phyloP scores from a whole-genome alignment of 345 rosid species.

The Citrus sp. region DNA sequence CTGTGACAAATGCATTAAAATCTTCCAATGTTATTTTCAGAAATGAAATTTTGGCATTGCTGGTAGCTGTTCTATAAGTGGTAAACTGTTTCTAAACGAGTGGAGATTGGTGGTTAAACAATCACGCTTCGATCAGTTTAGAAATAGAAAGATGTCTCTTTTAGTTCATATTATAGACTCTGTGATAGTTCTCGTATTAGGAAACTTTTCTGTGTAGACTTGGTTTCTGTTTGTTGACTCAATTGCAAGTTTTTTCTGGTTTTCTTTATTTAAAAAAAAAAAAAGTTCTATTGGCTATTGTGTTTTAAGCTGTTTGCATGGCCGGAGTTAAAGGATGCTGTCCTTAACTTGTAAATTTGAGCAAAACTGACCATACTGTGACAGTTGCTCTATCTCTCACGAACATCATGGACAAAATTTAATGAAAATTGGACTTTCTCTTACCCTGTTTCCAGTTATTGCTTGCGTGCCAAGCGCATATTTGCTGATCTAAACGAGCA shows the following conservation, averaged over 20 bases:
- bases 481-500: slow-evolving; percentile 48
- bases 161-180: neutral
- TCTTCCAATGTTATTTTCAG: neutral
- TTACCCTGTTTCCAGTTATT: slow-evolving; percentile 34
- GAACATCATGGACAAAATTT: neutral
- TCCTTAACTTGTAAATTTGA: neutral
- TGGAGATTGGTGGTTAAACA: neutral
- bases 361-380: neutral
- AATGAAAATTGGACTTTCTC: neutral
- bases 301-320: neutral
- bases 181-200: neutral
- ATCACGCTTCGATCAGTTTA: neutral
- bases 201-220: neutral
- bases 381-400: neutral
- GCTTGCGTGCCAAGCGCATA: slow-evolving; percentile 54
- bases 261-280: too few species aligned
- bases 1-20: neutral
- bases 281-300: neutral
- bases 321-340: too few species aligned
- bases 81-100: neutral
- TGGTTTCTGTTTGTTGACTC: neutral
- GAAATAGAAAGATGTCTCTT: neutral
- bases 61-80: neutral
- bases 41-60: neutral
- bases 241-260: too few species aligned